A percentile compares a stretch with the other conserved stretches of the same genome.
phyloP scores from a whole-genome alignment of 1,284 basidiomycete genomes.

The Fomes fomentarius region DNA sequence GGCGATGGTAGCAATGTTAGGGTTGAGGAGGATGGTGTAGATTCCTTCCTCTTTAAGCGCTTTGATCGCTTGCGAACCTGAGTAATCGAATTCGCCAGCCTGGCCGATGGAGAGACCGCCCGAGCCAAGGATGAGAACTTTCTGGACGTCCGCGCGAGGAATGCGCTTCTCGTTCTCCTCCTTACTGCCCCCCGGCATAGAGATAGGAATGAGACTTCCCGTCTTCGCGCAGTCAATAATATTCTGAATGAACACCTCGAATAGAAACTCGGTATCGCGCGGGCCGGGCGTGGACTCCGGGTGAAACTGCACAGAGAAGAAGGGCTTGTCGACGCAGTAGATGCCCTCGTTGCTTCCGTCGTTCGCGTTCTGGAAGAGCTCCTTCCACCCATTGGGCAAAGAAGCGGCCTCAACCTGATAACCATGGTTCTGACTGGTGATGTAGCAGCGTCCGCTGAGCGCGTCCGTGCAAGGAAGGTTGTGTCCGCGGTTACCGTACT shows the following conservation, averaged over 20 bases:
- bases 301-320: conserved; percentile 99
- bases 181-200: conserved; percentile 87
- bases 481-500: conserved; percentile 98
- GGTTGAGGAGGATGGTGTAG: conserved; percentile 98
- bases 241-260: conserved; percentile 95
- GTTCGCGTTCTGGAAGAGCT: conserved; percentile 96
- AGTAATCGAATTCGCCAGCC: conserved; percentile 99
- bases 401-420: conserved; percentile 90
- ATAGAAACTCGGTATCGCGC: conserved; percentile 97
- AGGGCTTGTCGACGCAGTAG: conserved; percentile 88
- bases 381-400: conserved; percentile 88
- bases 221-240: conserved; percentile 78
- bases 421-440: conserved; percentile 99
- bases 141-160: conserved; percentile 83
- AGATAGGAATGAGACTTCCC: conserved; percentile 73
- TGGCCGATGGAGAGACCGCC: conserved; percentile 98
- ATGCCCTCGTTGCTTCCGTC: conserved; percentile 98
- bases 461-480: conserved; percentile 98
- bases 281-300: conserved; percentile 99
- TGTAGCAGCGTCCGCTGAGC: conserved; percentile 95
- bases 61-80: conserved; percentile 98
- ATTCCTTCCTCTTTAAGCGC: conserved; percentile 98
- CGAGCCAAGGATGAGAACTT: conserved; percentile 97
- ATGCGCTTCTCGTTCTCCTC: conserved; percentile 81
- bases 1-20: conserved; percentile 99